These are phyloP conservation scores for Aspergillus incahuasiensis DNA, from an alignment of 495 filamentous ascomycete species.

Conservation along the genomic window DNA sequence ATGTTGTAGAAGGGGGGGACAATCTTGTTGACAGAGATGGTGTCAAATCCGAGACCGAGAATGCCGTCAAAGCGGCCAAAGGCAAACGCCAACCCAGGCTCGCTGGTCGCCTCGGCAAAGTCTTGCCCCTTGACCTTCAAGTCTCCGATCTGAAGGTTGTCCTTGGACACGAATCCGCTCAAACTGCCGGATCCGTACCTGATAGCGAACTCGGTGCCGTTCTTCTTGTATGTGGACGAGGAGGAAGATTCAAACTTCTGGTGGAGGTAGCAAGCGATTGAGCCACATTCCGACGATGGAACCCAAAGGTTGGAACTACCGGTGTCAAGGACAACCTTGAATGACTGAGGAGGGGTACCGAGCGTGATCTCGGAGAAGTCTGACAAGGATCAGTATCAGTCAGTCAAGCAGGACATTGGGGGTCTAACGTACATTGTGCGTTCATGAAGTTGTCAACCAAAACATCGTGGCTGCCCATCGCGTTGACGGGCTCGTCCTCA, in stretches of 20 bases:
- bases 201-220: conserved; percentile 90
- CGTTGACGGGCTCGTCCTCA: conserved; percentile 64
- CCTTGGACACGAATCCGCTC: conserved; percentile 89
- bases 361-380: conserved; percentile 96
- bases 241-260: conserved; percentile 88
- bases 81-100: conserved; percentile 95
- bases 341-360: conserved; percentile 85
- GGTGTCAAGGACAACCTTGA: conserved; percentile 98
- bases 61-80: conserved; percentile 99
- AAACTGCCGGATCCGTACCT: conserved; percentile 93
- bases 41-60: conserved; percentile 89
- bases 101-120: conserved; percentile 91
- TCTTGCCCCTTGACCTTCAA: conserved; percentile 78
- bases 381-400: conserved; percentile 30
- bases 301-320: conserved; percentile 99
- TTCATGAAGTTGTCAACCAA: conserved; percentile 97
- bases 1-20: conserved; percentile 95
- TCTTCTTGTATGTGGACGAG: conserved; percentile 90
- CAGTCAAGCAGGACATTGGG: conserved; percentile 1
- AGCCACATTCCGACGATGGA: conserved; percentile 81
- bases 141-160: conserved; percentile 82
- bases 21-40: conserved; percentile 93
- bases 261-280: conserved; percentile 98
- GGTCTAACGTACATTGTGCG: conserved; percentile 84
- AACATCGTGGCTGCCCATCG: conserved; percentile 69